These are phyloP conservation scores for Apiosordaria backusii DNA, from an alignment of 495 filamentous ascomycete genomes.

Conservation along the genomic window DNA sequence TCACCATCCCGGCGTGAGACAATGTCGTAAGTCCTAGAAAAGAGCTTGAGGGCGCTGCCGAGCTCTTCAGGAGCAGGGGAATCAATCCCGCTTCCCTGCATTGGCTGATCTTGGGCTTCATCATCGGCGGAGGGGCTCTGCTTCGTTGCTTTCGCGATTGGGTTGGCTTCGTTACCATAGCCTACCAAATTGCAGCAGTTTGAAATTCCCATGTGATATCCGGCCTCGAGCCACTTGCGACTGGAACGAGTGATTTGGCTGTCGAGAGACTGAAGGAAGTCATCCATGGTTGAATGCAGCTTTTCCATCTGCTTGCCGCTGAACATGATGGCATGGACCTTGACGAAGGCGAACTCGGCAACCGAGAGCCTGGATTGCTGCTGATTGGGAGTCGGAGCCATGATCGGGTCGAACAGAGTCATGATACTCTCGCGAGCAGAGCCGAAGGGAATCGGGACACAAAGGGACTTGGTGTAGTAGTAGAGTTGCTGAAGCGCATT, in stretches of 20 bases:
- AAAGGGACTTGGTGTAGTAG: slow-evolving; percentile 57
- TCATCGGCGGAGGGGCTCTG: slow-evolving; percentile 2
- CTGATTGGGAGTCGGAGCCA: slow-evolving; percentile 45
- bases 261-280: slow-evolving; percentile 55
- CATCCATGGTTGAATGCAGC: slow-evolving; percentile 45
- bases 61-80: slow-evolving; percentile 22
- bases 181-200: slow-evolving; percentile 39
- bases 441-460: slow-evolving; percentile 53
- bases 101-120: slow-evolving; percentile 20
- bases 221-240: slow-evolving; percentile 61
- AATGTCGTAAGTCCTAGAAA: slow-evolving; percentile 40
- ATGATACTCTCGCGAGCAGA: slow-evolving; percentile 66
- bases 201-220: slow-evolving; percentile 60
- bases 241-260: slow-evolving; percentile 56
- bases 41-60: slow-evolving; percentile 28
- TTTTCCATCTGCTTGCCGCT: slow-evolving; percentile 45
- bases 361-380: slow-evolving; percentile 13
- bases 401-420: slow-evolving; percentile 67
- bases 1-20: slow-evolving; percentile 60
- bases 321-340: slow-evolving; percentile 64
- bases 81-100: slow-evolving; percentile 21
- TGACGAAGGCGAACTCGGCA: slow-evolving; percentile 55
- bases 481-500: slow-evolving; percentile 72
- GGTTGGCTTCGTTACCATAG: slow-evolving; percentile 39
- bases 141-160: slow-evolving; percentile 33